Base-by-base conservation (phyloP, 164 flowering plant genomes). In the Protea cynaroides region DNA sequence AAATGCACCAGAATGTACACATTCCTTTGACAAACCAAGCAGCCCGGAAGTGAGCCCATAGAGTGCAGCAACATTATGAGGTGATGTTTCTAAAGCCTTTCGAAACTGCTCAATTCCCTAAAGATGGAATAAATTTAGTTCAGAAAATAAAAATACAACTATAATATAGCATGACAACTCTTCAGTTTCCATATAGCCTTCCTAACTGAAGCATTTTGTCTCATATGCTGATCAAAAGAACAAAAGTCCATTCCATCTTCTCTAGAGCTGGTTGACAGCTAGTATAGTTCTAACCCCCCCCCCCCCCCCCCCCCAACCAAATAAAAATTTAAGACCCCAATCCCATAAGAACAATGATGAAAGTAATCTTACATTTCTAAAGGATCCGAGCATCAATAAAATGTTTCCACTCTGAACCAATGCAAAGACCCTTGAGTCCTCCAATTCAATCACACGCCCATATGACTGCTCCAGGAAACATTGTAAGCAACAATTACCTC, bases 11-110 rank as follows among this genome's bases (percentile, higher is more conserved):
- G 72, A 68, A 65, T 69, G 77, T 46, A 77, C 75, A 58, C 90
- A 86, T 76, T 94, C 92, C 74, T 84, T 88, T 36, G 97, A 82
- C 67, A 83, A 73, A 58, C 90, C 84, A 75, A 89, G 86, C 58
- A 94, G 79, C 38, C 80, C 97, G 61, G 87, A 86, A 68, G 90
- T 93, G 82, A 89, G 96, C 61, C 96, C 99, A 79, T 83, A 83
- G 22, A 64, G 66, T 59, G 92, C 92, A 70, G 96, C 74, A 21
- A 81, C 72, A 78, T 77, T 87, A 24, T 79, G 66, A 62, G 96
- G 94, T 46, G 82, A 81, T 15, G 89, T 80, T 62, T 78, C 76
- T 53, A 91, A 54, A 55, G 96, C 99, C 55, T 67, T 79, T 52
- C 63, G 87, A 79, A 91, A 94, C 34, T 76, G 87, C 71, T 94